These are phyloP conservation scores for Lactarius pseudohatsudake DNA, from an alignment of 768 basidiomycete species.

Conservation along the genomic window DNA sequence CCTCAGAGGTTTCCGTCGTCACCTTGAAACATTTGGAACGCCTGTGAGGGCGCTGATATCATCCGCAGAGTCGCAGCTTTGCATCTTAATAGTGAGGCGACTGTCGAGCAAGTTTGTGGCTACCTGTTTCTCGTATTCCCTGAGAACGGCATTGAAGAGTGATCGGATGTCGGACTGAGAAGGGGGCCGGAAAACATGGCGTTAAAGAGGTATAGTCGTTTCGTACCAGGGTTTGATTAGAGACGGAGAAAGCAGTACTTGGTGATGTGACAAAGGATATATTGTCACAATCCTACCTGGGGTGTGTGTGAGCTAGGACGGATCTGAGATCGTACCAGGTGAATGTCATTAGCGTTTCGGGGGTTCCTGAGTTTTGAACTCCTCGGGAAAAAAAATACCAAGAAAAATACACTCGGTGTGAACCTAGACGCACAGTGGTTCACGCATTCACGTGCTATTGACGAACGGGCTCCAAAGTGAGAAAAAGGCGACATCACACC, in stretches of 20 bases:
- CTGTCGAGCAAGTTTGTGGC: background rate
- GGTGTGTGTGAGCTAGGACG: no score
- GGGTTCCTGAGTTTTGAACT: no score
- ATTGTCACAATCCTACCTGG: no score
- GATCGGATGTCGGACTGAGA: background rate
- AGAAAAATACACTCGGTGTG: no score
- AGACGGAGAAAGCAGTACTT: no score
- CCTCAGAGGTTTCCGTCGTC: background rate
- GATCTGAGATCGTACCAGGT: background rate
- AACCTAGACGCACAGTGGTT: no score
- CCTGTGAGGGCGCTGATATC: background rate
- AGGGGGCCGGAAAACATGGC: background rate
- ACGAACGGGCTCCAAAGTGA: no score
- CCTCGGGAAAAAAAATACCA: no score
- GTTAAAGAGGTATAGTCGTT: background rate
- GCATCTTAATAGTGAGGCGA: background rate
- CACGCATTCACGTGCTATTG: no score
- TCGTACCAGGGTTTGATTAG: background rate
- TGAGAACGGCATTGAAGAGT: background rate
- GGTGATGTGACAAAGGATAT: no score
- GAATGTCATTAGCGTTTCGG: no score
- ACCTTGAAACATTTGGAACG: background rate
- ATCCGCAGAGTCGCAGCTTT: background rate
- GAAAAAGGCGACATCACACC: background rate
- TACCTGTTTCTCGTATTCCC: background rate